A percentile compares a stretch with the other conserved stretches of the same genome.
Evolutionary conservation across 1,139 yeast species (phyloP).

Genomic region (Citeromyces siamensis): DNA sequence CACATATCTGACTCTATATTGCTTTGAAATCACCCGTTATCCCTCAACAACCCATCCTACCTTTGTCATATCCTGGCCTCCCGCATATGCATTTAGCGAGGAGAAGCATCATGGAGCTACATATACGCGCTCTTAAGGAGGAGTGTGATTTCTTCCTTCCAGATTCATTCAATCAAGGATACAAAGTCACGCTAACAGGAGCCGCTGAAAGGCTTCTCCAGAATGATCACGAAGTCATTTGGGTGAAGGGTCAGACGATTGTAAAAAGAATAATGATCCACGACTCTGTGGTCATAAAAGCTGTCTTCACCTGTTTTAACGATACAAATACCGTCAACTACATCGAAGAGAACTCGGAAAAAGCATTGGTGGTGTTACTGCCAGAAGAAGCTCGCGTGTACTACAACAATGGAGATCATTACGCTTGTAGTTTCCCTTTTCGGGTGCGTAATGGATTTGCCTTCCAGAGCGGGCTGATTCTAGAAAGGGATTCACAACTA

Average conservation of each 20-base stretch:
- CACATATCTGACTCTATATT: no score
- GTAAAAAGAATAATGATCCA: conserved; percentile 32
- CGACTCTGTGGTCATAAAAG: conserved; percentile 27
- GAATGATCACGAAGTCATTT: conserved; percentile 15
- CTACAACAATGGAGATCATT: conserved; percentile 41
- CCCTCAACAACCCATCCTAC: no score
- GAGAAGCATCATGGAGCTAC: no score
- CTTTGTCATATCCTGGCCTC: no score
- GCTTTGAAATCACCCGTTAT: no score
- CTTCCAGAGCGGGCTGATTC: conserved; percentile 50
- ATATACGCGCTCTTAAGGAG: not conserved
- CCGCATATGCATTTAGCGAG: no score
- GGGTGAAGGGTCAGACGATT: conserved; percentile 37
- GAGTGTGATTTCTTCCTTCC: not conserved
- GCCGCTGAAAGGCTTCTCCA: conserved; percentile 19
- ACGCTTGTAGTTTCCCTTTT: conserved; percentile 55
- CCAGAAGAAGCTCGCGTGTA: conserved; percentile 42
- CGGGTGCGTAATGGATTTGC: conserved; percentile 40
- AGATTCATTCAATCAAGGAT: conserved; percentile 6
- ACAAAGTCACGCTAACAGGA: conserved; percentile 11
- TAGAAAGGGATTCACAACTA: conserved; percentile 30
- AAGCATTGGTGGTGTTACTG: conserved; percentile 37
- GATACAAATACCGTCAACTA: conserved; percentile 5
- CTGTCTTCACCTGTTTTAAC: conserved; percentile 16
- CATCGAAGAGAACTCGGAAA: conserved; percentile 24